These are phyloP conservation scores for Articulospora tetracladia DNA, from an alignment of 495 filamentous ascomycete species.

Conservation along the genomic window DNA sequence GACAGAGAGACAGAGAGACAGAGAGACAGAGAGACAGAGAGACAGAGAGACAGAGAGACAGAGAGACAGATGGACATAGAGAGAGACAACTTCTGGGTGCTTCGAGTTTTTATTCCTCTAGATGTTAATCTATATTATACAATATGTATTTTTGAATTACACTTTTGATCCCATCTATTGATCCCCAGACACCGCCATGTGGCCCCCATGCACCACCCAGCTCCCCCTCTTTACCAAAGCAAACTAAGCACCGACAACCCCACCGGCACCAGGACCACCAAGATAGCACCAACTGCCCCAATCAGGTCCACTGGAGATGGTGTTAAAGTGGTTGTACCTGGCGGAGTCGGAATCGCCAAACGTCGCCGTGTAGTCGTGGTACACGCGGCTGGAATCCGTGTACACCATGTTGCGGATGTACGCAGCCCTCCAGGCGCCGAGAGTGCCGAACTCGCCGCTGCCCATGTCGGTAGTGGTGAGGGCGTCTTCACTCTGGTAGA, in stretches of 20 bases:
- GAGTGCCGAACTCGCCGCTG: conserved; percentile 24
- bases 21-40: too few species aligned
- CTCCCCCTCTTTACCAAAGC: too few species aligned
- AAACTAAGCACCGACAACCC: conserved; percentile 11
- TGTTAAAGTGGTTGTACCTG: conserved; percentile 19
- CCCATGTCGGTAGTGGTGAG: conserved; percentile 31
- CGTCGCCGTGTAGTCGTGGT: conserved; percentile 14
- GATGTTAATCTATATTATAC: too few species aligned
- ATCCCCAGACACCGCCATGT: too few species aligned
- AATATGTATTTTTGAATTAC: too few species aligned
- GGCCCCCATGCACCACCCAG: too few species aligned
- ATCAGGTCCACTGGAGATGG: conserved; percentile 8
- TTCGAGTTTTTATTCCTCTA: too few species aligned
- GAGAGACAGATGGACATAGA: too few species aligned
- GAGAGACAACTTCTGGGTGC: too few species aligned
- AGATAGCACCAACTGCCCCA: conserved; percentile 25
- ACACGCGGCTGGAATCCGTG: neutral
- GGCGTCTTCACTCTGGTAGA: conserved; percentile 21
- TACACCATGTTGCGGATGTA: conserved; percentile 29
- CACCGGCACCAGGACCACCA: conserved; percentile 28
- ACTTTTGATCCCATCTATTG: too few species aligned
- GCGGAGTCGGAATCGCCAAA: conserved; percentile 18
- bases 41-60: too few species aligned
- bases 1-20: too few species aligned
- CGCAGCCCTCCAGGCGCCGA: conserved; percentile 19